Evolutionary conservation across 352 stramenopile species (phyloP).

Genomic region (Globisporangium emineosum): DNA sequence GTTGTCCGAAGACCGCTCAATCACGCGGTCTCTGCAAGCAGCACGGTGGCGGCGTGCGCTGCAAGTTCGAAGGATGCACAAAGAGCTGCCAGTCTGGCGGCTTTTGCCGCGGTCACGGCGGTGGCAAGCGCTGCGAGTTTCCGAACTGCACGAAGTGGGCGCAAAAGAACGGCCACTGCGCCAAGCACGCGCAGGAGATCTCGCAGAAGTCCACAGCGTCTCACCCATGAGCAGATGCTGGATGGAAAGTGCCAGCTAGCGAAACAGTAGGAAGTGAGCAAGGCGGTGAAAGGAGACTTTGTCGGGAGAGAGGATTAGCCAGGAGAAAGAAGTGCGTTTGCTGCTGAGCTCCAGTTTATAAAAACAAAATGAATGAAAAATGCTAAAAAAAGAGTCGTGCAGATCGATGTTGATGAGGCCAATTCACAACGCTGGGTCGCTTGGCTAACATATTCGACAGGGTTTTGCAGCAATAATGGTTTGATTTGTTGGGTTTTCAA

Average conservation of each 20-base stretch:
- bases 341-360: not conserved
- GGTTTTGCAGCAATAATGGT: too few species aligned
- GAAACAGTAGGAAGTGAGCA: not conserved
- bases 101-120: conserved; percentile 80
- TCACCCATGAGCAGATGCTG: conserved; percentile 25
- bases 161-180: conserved; percentile 85
- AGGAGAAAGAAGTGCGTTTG: not conserved
- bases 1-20: conserved; percentile 83
- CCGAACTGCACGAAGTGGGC: conserved; percentile 85
- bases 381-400: not conserved
- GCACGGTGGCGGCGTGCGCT: conserved; percentile 80
- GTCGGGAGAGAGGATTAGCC: not conserved
- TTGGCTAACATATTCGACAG: too few species aligned
- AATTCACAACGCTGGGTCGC: too few species aligned
- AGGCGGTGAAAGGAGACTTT: not conserved
- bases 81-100: conserved; percentile 86
- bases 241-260: not conserved
- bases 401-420: too few species aligned
- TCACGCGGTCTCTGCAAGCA: conserved; percentile 83
- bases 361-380: not conserved
- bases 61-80: conserved; percentile 84
- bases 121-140: conserved; percentile 83
- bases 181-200: conserved; percentile 85
- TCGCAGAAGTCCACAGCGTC: conserved; percentile 34
- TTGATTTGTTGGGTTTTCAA: not conserved